Evolutionary conservation across 352 stramenopile species (phyloP).

Genomic region (Globisporangium camurandrum): DNA sequence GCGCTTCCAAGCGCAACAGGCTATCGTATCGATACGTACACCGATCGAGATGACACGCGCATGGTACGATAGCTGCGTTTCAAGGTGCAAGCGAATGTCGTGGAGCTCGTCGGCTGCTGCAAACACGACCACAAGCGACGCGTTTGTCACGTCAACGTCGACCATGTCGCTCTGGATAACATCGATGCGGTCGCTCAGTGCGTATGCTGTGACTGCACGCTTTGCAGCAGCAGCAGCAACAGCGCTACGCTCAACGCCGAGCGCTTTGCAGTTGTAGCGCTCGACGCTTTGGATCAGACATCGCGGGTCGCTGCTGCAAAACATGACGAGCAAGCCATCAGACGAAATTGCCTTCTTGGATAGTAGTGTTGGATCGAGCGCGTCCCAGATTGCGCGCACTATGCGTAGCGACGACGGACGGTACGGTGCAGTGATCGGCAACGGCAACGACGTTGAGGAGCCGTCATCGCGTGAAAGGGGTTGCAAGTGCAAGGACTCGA

Average conservation of each 20-base stretch:
- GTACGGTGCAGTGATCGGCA: constrained; percentile 61
- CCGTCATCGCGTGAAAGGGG: too few species aligned
- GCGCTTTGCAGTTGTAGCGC: constrained; percentile 42
- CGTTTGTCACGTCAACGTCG: constrained; percentile 31
- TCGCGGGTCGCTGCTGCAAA: constrained; percentile 69
- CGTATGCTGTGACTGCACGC: constrained; percentile 13
- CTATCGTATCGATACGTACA: too few species aligned
- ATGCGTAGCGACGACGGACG: constrained; percentile 55
- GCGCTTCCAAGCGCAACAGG: neutral
- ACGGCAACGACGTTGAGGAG: too few species aligned
- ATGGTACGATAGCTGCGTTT: constrained; percentile 20
- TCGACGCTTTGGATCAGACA: constrained; percentile 68
- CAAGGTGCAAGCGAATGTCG: constrained; percentile 47
- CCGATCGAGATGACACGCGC: constrained; percentile 72
- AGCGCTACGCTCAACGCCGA: constrained; percentile 65
- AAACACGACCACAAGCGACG: constrained; percentile 77
- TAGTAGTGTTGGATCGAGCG: constrained; percentile 17
- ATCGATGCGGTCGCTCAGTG: constrained; percentile 30
- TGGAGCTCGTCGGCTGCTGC: constrained; percentile 71
- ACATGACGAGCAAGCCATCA: constrained; percentile 63
- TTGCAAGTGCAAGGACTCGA: too few species aligned
- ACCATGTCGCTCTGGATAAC: constrained; percentile 59
- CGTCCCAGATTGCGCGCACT: constrained; percentile 58
- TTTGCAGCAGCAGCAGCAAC: constrained; percentile 32
- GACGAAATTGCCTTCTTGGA: constrained; percentile 8